Evolutionary conservation across 495 filamentous ascomycete species (phyloP).

Genomic region (Sphaerosporella brunnea): DNA sequence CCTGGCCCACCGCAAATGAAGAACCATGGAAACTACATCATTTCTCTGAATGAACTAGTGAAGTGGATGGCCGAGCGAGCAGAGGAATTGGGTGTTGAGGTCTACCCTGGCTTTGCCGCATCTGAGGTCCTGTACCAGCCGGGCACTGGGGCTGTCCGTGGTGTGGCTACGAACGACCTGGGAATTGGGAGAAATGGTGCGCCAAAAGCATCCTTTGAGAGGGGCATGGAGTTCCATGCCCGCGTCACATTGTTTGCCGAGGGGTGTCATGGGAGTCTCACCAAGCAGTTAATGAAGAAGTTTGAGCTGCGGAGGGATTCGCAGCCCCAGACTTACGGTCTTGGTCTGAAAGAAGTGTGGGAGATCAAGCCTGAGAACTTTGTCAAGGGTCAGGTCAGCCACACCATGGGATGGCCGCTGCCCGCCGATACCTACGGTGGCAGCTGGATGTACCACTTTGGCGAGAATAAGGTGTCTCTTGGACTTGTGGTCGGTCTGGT

Average conservation of each 20-base stretch:
- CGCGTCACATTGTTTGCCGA: constrained; percentile 85
- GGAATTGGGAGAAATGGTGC: constrained; percentile 65
- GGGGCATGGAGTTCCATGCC: constrained; percentile 98
- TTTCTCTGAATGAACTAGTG: constrained; percentile 81
- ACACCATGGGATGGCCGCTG: constrained; percentile 89
- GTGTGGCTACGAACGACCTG: constrained; percentile 91
- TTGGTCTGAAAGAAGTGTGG: constrained; percentile 95
- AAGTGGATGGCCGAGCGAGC: constrained; percentile 92
- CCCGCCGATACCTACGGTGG: constrained; percentile 84
- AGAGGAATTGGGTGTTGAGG: constrained; percentile 94
- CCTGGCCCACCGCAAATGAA: constrained; percentile 93
- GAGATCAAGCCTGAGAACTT: constrained; percentile 91
- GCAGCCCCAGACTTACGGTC: constrained; percentile 83
- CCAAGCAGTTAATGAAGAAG: constrained; percentile 89
- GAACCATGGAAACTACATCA: constrained; percentile 94
- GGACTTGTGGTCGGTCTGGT: constrained; percentile 76
- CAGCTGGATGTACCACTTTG: constrained; percentile 98
- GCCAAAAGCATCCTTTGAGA: constrained; percentile 79
- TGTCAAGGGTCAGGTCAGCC: constrained; percentile 61
- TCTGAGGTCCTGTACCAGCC: constrained; percentile 74
- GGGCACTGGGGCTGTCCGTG: constrained; percentile 67
- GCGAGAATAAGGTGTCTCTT: constrained; percentile 87
- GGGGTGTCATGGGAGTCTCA: constrained; percentile 89
- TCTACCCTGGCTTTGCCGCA: constrained; percentile 91
- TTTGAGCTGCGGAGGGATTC: constrained; percentile 79